phyloP scores from a whole-genome alignment of 148 eudicot genomes.

The Spergularia bocconei region DNA sequence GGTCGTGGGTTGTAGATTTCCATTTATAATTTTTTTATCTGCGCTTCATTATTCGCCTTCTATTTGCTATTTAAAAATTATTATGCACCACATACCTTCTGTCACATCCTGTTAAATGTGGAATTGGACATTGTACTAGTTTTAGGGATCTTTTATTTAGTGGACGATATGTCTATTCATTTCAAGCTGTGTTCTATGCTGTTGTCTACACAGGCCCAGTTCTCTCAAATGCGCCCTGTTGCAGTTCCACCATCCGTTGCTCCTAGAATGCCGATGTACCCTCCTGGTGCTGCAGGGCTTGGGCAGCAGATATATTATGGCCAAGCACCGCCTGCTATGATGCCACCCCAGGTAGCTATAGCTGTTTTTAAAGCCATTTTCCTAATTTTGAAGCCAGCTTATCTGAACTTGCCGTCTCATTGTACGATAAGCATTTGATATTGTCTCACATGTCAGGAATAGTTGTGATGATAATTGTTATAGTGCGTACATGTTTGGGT shows the following conservation, averaged over 20 bases:
- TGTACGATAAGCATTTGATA: neutral
- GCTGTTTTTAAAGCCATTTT: neutral
- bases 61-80: neutral
- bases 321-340: conserved; percentile 68
- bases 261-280: conserved; percentile 81
- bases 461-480: neutral
- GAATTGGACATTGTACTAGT: too few relatives aligned
- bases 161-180: neutral
- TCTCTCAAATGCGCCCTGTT: conserved; percentile 76
- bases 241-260: conserved; percentile 58
- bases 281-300: conserved; percentile 81
- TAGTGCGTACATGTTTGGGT: too few relatives aligned
- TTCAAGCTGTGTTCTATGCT: neutral
- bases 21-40: neutral
- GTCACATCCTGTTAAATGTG: too few relatives aligned
- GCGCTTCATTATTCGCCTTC: neutral
- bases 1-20: neutral
- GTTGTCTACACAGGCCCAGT: conserved; percentile 51
- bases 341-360: conserved; percentile 63
- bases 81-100: too few relatives aligned
- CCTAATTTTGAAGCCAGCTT: neutral
- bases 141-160: too few relatives aligned
- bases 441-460: neutral
- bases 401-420: neutral
- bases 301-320: conserved; percentile 86